These are phyloP conservation scores for Heliamphora exappendiculata DNA, from an alignment of 148 eudicot genomes.

Conservation along the genomic window DNA sequence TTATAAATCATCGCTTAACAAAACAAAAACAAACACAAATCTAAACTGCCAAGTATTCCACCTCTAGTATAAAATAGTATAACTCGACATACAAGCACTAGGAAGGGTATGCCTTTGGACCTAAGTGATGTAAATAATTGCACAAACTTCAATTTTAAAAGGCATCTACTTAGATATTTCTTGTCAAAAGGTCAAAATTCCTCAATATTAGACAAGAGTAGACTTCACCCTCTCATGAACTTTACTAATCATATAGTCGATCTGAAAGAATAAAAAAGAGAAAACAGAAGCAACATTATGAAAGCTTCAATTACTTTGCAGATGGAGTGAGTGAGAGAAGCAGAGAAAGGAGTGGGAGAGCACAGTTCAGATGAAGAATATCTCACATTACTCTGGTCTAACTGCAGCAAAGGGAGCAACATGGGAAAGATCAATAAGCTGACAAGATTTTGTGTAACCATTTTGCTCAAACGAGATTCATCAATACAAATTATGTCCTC, in stretches of 20 bases:
- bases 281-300: background rate
- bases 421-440: conserved; percentile 47
- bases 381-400: conserved; percentile 34
- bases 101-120: background rate
- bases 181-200: conserved; percentile 1
- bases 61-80: background rate
- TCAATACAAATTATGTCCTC: conserved; percentile 38
- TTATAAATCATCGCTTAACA: background rate
- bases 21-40: background rate
- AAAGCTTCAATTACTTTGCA: background rate
- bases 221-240: background rate
- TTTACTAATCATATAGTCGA: background rate
- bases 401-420: conserved; percentile 32
- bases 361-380: conserved; percentile 4
- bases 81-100: conserved; percentile 4
- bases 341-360: background rate
- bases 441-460: conserved; percentile 36
- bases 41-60: conserved; percentile 1
- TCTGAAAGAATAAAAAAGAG: background rate
- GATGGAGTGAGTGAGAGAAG: background rate
- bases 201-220: background rate
- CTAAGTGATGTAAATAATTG: background rate
- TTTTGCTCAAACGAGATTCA: conserved; percentile 27
- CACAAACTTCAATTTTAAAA: background rate
- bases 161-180: background rate